A percentile compares a stretch with the other conserved stretches of the same genome.
These are phyloP conservation scores for Silene noctiflora DNA, from an alignment of 179 eudicot genomes.

Conservation along the genomic window DNA sequence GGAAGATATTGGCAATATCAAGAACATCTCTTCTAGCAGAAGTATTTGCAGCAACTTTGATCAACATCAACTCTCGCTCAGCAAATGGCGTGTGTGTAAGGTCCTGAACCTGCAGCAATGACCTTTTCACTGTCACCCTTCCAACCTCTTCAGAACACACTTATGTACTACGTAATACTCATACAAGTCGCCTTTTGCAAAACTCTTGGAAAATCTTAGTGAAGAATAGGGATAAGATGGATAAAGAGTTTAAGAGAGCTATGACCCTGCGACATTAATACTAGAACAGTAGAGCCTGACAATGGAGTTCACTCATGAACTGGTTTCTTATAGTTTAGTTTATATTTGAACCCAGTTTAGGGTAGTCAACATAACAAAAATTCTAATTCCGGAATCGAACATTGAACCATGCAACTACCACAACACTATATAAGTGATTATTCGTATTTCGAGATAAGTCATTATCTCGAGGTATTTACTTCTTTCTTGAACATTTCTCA, in stretches of 20 bases:
- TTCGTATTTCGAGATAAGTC: no score
- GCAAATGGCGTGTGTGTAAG: constrained; percentile 79
- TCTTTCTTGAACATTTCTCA: no score
- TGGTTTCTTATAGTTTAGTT: no score
- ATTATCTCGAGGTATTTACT: no score
- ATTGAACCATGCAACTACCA: no score
- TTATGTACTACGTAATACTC: not conserved
- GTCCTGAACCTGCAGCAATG: constrained; percentile 55
- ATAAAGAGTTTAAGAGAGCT: constrained; percentile 4
- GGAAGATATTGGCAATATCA: constrained; percentile 77
- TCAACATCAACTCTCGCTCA: constrained; percentile 87
- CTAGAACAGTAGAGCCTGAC: no score
- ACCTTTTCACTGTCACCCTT: constrained; percentile 13
- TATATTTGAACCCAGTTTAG: no score
- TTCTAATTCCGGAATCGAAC: no score
- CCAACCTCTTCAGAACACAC: constrained; percentile 11
- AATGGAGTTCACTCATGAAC: no score
- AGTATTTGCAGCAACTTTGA: constrained; percentile 76
- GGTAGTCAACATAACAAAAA: no score
- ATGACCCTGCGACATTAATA: not conserved
- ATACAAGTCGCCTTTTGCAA: not conserved
- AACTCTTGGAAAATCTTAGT: not conserved
- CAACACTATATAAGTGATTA: no score
- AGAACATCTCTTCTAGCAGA: constrained; percentile 85
- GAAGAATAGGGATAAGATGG: not conserved